A percentile compares a stretch with the other conserved stretches of the same genome.
phyloP scores from a whole-genome alignment of 208 protist genomes.

The Acanthamoeba polyphaga region DNA sequence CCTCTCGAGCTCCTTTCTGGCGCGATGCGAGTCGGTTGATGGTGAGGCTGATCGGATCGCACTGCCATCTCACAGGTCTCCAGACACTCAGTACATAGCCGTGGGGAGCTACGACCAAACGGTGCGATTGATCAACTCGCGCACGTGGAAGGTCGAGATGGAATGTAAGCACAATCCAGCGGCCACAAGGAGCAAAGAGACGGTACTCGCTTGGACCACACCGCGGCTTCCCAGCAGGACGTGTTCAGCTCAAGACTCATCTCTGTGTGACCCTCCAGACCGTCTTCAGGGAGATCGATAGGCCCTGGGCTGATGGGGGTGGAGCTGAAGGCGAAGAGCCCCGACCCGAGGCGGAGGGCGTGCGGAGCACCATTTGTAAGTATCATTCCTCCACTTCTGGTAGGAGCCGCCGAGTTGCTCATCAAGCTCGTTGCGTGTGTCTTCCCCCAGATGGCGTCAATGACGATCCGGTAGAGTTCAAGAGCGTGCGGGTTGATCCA shows the following conservation, averaged over 20 bases:
- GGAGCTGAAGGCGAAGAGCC: neutral
- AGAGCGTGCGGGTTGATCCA: conserved; percentile 6
- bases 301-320: neutral
- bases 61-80: neutral
- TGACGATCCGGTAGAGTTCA: conserved; percentile 26
- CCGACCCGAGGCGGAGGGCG: neutral
- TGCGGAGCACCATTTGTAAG: neutral
- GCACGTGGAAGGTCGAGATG: conserved; percentile 59
- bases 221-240: neutral
- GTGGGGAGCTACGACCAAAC: conserved; percentile 69
- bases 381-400: neutral
- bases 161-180: conserved; percentile 42
- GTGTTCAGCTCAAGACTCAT: neutral
- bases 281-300: conserved; percentile 11
- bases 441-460: neutral
- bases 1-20: neutral
- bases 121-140: conserved; percentile 22
- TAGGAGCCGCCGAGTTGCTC: neutral
- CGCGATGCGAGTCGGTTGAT: no score
- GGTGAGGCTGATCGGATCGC: no score
- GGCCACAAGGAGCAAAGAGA: neutral
- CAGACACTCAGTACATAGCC: conserved; percentile 65
- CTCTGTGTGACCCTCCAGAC: neutral
- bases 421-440: neutral
- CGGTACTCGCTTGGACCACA: neutral